These are phyloP conservation scores for Paulownia fortunei DNA, from an alignment of 257 asterid genomes.

Conservation along the genomic window DNA sequence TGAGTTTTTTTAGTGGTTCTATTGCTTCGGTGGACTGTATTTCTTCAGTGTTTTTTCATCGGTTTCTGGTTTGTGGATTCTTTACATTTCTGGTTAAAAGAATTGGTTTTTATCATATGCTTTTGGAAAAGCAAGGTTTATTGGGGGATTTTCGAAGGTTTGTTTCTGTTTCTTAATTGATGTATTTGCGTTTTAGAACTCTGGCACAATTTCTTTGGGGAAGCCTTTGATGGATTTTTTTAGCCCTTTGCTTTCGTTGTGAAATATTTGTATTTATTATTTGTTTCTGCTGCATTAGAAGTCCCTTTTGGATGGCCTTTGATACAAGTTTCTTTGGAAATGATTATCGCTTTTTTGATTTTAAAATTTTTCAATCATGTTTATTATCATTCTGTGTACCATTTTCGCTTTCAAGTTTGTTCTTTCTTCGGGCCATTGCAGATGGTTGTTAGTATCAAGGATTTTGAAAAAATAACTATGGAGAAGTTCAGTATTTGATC, in stretches of 20 bases:
- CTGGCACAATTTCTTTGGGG: neutral
- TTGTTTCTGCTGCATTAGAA: neutral
- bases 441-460: neutral
- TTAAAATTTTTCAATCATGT: neutral
- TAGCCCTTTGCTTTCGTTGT: neutral
- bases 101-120: neutral
- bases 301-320: neutral
- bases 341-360: neutral
- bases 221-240: neutral
- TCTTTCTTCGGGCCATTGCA: neutral
- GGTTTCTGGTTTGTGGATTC: neutral
- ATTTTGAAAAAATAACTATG: neutral
- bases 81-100: neutral
- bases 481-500: neutral
- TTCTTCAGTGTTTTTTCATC: neutral
- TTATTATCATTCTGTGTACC: neutral
- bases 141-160: too few species aligned
- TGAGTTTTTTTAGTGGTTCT: neutral
- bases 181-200: neutral
- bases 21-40: neutral
- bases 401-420: neutral
- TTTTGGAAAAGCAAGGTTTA: neutral
- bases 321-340: neutral
- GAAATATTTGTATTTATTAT: neutral
- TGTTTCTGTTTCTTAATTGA: neutral